Evolutionary conservation across 176 grass and related monocot genomes (phyloP), one percentile per base, ranked within the genome.

Genomic region (Echinochloa phyllopogon): DNA sequence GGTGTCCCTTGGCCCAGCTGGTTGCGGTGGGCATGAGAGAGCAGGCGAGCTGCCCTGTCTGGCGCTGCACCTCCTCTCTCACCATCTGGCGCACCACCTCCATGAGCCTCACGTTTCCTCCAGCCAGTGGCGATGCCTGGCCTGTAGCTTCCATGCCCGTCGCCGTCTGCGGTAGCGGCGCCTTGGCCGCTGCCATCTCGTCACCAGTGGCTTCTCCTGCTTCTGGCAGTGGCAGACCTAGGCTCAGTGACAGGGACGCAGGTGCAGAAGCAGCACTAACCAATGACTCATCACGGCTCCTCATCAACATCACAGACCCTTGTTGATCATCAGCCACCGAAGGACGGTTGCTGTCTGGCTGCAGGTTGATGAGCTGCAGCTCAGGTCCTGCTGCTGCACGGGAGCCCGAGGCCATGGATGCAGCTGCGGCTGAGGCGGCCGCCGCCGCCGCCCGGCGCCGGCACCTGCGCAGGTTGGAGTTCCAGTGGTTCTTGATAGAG

Each of bases 401-500:
- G 23, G 45, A 36, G 11, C 23, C 1, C 16, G 71, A 74, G 12
- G 48, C 71, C 3, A 33, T 33, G 29, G 29, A 33, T 33, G 29
- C 29, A 1, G 29, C 29, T 33, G 29, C 29, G 29, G 29, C 29
- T 1, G 29, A 1, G 29, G 29, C 29, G 29, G 29, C 29, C 29
- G 29, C 29, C 29, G 29, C 29, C 6, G 65, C 66, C 5, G 62
- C 77, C 8, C 51, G 39, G 5, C 80, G 52, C 53, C 65, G 75
- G 27, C 47, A 58, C 72, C 59, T 80, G n/a, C 83, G 85, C 14
- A 93, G 85, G 51, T 89, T 93, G 56, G 88, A 88, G 74, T 93
- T 93, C 91, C 91, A 93, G 74, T 93, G 91, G 74, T 93, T 93
- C 88, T 93, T 93, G 82, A 93, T 84, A 78, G 92, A 72, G 83